Evolutionary conservation across 495 filamentous ascomycete species (phyloP).

Genomic region (Platismatia glauca): DNA sequence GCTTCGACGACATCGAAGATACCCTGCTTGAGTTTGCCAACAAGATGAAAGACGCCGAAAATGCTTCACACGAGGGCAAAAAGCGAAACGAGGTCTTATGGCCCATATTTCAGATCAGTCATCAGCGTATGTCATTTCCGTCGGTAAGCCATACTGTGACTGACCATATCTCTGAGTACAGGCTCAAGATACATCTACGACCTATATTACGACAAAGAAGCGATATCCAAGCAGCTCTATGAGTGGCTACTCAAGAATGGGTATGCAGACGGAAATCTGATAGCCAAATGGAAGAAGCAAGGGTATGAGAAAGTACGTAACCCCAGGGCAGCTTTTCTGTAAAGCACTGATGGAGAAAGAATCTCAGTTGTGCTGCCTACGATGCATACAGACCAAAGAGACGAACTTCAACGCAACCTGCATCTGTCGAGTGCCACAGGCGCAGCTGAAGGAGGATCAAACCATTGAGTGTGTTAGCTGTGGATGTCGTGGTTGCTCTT

Average conservation of each 20-base stretch:
- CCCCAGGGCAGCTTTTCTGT: background rate
- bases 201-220: conserved; percentile 95
- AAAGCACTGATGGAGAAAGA: background rate
- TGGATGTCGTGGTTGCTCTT: conserved; percentile 85
- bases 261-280: conserved; percentile 88
- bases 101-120: conserved; percentile 95
- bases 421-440: conserved; percentile 91
- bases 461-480: conserved; percentile 92
- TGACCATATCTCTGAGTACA: conserved; percentile 22
- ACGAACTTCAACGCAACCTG: conserved; percentile 98
- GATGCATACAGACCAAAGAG: conserved; percentile 97
- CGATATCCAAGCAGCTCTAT: conserved; percentile 83
- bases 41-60: conserved; percentile 98
- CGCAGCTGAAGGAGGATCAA: conserved; percentile 83
- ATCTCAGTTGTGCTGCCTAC: conserved; percentile 74
- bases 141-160: conserved; percentile 3
- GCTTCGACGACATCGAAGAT: conserved; percentile 95
- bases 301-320: conserved; percentile 86
- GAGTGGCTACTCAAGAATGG: conserved; percentile 95
- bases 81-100: conserved; percentile 84
- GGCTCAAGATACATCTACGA: conserved; percentile 90
- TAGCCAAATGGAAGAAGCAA: conserved; percentile 99
- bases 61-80: conserved; percentile 64
- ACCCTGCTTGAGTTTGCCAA: conserved; percentile 91
- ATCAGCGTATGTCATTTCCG: conserved; percentile 60